Evolutionary conservation across 2,329 filamentous ascomycete genomes (phyloP).

Genomic region (Cordyceps javanica): DNA sequence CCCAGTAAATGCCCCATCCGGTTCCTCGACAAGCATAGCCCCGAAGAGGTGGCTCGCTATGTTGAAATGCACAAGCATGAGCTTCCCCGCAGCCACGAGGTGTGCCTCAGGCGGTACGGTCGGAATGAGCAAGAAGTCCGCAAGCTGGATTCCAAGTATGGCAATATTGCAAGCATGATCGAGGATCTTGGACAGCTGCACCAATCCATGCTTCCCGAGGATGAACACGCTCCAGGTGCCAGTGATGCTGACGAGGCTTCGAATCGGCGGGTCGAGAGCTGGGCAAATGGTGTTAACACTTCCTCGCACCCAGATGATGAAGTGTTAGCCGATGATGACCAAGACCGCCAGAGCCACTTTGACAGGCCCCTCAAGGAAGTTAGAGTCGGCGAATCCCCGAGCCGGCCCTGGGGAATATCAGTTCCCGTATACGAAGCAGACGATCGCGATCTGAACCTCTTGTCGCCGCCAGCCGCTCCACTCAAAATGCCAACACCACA

Average conservation of each 20-base stretch:
- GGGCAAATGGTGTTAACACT: constrained; percentile 71
- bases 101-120: constrained; percentile 86
- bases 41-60: constrained; percentile 88
- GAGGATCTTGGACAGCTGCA: constrained; percentile 83
- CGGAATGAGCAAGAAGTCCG: constrained; percentile 78
- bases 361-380: constrained; percentile 82
- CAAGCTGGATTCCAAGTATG: constrained; percentile 90
- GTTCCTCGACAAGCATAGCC: constrained; percentile 84
- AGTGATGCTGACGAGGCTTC: constrained; percentile 46
- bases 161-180: constrained; percentile 89
- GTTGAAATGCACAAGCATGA: constrained; percentile 95
- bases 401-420: constrained; percentile 85
- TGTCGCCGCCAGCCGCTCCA: constrained; percentile 53
- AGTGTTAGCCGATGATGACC: constrained; percentile 34
- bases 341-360: constrained; percentile 65
- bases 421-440: constrained; percentile 56
- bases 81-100: constrained; percentile 84
- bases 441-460: constrained; percentile 34
- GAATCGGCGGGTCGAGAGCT: constrained; percentile 72
- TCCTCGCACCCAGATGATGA: constrained; percentile 31
- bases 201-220: constrained; percentile 72
- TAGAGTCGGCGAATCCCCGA: constrained; percentile 88
- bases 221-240: constrained; percentile 31
- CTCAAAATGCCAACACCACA: constrained; percentile 41
- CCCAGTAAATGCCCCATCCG: constrained; percentile 79